Conservation (phyloP, 371 early-diverging fungal genomes). For the Cokeromyces recurvatus region DNA sequence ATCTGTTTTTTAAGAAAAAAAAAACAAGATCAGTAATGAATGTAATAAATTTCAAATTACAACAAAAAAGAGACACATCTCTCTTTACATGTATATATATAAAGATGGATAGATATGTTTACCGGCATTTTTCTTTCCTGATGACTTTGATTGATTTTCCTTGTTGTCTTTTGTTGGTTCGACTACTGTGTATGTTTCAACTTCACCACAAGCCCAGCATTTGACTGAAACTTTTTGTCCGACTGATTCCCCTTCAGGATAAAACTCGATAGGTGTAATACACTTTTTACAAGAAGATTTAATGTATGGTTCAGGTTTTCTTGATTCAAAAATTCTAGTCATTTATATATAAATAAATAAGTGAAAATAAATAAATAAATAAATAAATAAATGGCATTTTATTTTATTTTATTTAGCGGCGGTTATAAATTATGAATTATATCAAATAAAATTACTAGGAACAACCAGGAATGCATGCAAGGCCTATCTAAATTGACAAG, state of each 20-base stretch:
- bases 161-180: constrained; percentile 21
- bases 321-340: constrained; percentile 21
- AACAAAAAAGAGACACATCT: no score
- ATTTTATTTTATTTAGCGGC: no score
- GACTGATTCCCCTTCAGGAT: constrained; percentile 18
- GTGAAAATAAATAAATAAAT: no score
- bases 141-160: constrained; percentile 14
- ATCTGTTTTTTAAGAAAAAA: constrained; percentile 54
- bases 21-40: no score
- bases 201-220: constrained; percentile 52
- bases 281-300: constrained; percentile 41
- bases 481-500: no score
- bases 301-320: constrained; percentile 47
- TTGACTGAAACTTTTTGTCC: constrained; percentile 36
- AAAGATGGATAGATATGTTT: constrained; percentile 1
- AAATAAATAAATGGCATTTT: no score
- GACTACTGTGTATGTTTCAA: constrained; percentile 43
- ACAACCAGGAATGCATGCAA: no score
- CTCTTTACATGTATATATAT: no score
- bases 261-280: constrained; percentile 34
- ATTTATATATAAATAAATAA: no score
- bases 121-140: constrained; percentile 49
- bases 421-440: no score
- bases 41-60: no score
- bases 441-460: no score